These are phyloP conservation scores for Boletus subparvulus DNA, from an alignment of 768 basidiomycete genomes.

Conservation along the genomic window DNA sequence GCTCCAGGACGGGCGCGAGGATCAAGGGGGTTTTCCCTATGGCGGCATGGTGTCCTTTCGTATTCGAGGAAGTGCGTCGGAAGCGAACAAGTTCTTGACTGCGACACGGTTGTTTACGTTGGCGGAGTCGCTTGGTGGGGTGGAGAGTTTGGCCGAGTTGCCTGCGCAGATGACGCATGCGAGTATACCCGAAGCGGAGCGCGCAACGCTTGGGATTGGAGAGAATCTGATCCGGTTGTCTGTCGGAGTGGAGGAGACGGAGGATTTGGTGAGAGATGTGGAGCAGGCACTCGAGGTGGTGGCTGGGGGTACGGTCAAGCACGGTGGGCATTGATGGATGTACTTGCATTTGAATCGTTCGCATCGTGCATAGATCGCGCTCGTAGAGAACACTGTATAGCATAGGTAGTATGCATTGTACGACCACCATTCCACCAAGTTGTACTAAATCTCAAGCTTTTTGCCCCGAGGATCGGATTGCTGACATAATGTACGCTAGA, in stretches of 20 bases:
- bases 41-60: conserved; percentile 87
- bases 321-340: neutral
- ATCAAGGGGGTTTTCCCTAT: conserved; percentile 70
- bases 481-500: too few relatives aligned
- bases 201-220: conserved; percentile 71
- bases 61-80: conserved; percentile 48
- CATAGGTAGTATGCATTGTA: too few relatives aligned
- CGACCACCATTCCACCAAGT: too few relatives aligned
- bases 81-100: conserved; percentile 68
- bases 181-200: conserved; percentile 65
- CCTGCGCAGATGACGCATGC: conserved; percentile 91
- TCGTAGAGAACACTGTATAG: too few relatives aligned
- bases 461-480: too few relatives aligned
- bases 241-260: conserved; percentile 85
- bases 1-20: conserved; percentile 26
- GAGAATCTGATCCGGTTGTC: conserved; percentile 76
- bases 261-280: conserved; percentile 61
- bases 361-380: too few relatives aligned
- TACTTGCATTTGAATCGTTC: neutral
- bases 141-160: conserved; percentile 87
- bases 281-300: conserved; percentile 29
- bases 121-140: conserved; percentile 89
- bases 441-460: too few relatives aligned
- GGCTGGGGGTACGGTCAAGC: neutral
- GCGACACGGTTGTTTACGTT: conserved; percentile 68